A percentile compares a stretch with the other conserved stretches of the same genome.
Conservation (phyloP, 305 asterid species). For the Fraxinus latifolia region DNA sequence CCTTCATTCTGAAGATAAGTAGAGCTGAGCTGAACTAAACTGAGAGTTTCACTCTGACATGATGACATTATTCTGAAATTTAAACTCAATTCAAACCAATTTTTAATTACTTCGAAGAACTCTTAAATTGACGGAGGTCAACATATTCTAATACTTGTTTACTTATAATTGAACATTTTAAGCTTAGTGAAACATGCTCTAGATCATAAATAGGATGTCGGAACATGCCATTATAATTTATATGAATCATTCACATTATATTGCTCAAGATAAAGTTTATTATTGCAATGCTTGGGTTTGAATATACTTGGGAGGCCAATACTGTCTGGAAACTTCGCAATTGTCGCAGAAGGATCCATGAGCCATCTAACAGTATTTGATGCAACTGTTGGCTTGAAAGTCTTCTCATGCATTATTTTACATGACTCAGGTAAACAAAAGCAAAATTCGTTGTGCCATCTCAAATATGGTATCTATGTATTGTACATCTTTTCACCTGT, state of each 20-base stretch:
- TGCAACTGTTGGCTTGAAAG: slow-evolving; percentile 33
- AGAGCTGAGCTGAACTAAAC: no score
- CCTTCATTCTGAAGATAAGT: no score
- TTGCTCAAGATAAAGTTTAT: background rate
- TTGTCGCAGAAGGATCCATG: slow-evolving; percentile 70
- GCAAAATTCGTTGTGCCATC: background rate
- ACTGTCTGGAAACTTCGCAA: slow-evolving; percentile 62
- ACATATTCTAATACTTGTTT: background rate
- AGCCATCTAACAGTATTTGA: slow-evolving; percentile 69
- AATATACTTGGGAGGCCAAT: slow-evolving; percentile 77
- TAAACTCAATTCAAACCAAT: no score
- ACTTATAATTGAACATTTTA: background rate
- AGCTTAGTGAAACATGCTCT: background rate
- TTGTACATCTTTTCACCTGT: slow-evolving; percentile 37
- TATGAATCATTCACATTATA: background rate
- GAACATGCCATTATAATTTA: background rate
- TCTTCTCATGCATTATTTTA: slow-evolving; percentile 52
- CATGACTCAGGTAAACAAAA: slow-evolving; percentile 3
- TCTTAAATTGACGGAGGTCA: no score
- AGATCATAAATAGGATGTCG: no score
- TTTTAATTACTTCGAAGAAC: no score
- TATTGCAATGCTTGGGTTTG: slow-evolving; percentile 60
- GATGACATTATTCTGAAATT: no score
- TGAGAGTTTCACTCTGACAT: no score
- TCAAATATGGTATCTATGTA: background rate